A percentile compares a stretch with the other conserved stretches of the same genome.
phyloP scores from a whole-genome alignment of 257 asterid species.

The Lycium ferocissimum region DNA sequence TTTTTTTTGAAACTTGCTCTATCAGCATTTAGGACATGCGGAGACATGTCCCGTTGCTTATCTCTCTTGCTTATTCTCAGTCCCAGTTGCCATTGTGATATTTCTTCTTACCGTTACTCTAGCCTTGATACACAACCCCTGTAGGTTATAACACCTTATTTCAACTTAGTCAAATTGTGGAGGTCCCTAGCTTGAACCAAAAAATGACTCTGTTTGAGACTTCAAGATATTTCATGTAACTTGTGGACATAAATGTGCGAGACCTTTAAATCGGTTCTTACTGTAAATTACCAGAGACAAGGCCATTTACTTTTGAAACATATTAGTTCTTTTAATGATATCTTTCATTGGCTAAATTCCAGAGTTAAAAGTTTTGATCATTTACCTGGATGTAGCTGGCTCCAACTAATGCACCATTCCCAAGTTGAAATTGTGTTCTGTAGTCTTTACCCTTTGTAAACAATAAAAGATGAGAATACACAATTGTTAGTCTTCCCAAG shows the following conservation, averaged over 20 bases:
- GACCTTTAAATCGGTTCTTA: not conserved
- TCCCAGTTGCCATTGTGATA: not conserved
- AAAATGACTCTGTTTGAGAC: slow-evolving; percentile 1
- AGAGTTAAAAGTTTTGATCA: not conserved
- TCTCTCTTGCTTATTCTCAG: not conserved
- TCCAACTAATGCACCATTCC: slow-evolving; percentile 40
- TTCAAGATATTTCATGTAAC: not conserved
- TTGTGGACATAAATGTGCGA: not conserved
- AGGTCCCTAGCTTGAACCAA: not conserved
- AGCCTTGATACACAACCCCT: not conserved
- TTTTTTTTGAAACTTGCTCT: not conserved
- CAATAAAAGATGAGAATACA: not conserved
- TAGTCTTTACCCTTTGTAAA: slow-evolving; percentile 35
- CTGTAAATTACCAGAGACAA: not conserved
- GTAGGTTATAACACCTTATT: not conserved
- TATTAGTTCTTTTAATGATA: not conserved
- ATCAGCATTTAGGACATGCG: not conserved
- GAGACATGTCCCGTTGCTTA: too few species aligned
- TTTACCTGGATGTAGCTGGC: slow-evolving; percentile 44
- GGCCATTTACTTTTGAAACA: slow-evolving; percentile 9
- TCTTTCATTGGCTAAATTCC: not conserved
- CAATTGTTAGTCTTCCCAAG: slow-evolving; percentile 1
- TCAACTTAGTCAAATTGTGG: not conserved
- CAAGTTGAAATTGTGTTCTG: slow-evolving; percentile 36
- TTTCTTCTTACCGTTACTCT: not conserved